Conservation (phyloP, 257 asterid species). For the Datura wrightii region DNA sequence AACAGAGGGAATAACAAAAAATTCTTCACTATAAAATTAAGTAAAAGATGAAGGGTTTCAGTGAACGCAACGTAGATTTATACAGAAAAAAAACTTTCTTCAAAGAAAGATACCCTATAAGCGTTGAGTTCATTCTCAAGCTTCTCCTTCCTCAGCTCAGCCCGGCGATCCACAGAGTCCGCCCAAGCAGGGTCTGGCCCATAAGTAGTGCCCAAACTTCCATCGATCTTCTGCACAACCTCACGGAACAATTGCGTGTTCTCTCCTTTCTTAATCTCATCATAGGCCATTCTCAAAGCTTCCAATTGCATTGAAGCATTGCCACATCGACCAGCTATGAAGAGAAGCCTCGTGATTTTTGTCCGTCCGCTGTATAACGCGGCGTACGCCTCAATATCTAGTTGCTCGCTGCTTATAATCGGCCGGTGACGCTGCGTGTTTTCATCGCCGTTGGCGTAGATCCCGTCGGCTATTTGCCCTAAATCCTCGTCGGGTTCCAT, state of each 20-base stretch:
- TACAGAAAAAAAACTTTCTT: not conserved
- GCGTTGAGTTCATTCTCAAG: constrained; percentile 94
- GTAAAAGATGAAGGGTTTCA: not conserved
- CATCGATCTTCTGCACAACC: constrained; percentile 76
- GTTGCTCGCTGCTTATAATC: constrained; percentile 85
- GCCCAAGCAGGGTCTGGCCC: constrained; percentile 73
- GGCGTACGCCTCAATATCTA: constrained; percentile 94
- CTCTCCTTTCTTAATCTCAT: constrained; percentile 94
- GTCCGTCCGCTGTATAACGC: constrained; percentile 87
- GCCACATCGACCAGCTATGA: constrained; percentile 75
- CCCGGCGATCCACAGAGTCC: constrained; percentile 81
- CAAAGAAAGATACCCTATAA: constrained; percentile 57
- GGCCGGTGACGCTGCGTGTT: constrained; percentile 71
- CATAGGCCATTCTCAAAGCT: constrained; percentile 92
- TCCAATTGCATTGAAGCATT: constrained; percentile 74
- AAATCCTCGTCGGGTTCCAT: constrained; percentile 80
- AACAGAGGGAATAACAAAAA: not conserved
- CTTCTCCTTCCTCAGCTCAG: constrained; percentile 78
- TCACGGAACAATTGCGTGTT: constrained; percentile 81
- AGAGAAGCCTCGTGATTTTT: constrained; percentile 74
- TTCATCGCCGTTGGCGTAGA: constrained; percentile 61
- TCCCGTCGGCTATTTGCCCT: constrained; percentile 59
- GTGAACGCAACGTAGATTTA: not conserved
- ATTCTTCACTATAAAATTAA: not conserved
- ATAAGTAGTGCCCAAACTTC: constrained; percentile 73